A percentile compares a stretch with the other conserved stretches of the same genome.
These are phyloP conservation scores for Geum urbanum DNA, from an alignment of 306 rosid genomes.

Conservation along the genomic window DNA sequence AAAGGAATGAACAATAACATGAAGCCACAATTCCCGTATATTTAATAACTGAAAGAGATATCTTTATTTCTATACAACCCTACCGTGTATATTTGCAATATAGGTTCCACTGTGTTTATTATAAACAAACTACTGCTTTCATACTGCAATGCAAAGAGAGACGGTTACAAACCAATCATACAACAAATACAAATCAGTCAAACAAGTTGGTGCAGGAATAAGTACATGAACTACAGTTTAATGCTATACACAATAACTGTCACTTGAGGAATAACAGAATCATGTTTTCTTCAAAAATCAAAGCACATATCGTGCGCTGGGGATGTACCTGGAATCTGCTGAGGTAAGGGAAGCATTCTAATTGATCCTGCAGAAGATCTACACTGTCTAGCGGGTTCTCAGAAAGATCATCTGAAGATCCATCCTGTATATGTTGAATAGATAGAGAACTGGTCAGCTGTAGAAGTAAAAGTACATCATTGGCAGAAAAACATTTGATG, in stretches of 20 bases:
- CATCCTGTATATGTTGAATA: slow-evolving; percentile 57
- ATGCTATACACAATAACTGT: not conserved
- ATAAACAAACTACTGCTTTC: slow-evolving; percentile 88
- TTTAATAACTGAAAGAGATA: slow-evolving; percentile 9
- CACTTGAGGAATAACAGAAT: not conserved
- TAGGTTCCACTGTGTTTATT: slow-evolving; percentile 86
- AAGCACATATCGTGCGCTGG: not conserved
- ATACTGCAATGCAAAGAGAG: slow-evolving; percentile 61
- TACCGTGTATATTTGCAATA: slow-evolving; percentile 87
- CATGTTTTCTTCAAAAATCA: slow-evolving; percentile 13
- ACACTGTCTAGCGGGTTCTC: slow-evolving; percentile 96
- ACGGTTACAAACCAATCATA: slow-evolving; percentile 29
- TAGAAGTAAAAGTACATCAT: slow-evolving; percentile 14
- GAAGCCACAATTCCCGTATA: slow-evolving; percentile 1
- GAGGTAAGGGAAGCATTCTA: slow-evolving; percentile 92
- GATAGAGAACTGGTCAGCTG: slow-evolving; percentile 18
- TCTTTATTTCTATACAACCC: slow-evolving; percentile 18
- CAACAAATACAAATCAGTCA: not conserved
- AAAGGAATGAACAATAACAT: slow-evolving; percentile 27
- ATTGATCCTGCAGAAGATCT: slow-evolving; percentile 96
- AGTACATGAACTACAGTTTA: not conserved
- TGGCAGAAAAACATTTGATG: slow-evolving; percentile 23
- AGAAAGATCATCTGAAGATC: slow-evolving; percentile 82
- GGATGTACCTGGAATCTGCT: slow-evolving; percentile 85
- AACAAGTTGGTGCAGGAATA: not conserved